Evolutionary conservation across 176 grass and related monocot species (phyloP).

Genomic region (Ampelocalamus luodianensis): DNA sequence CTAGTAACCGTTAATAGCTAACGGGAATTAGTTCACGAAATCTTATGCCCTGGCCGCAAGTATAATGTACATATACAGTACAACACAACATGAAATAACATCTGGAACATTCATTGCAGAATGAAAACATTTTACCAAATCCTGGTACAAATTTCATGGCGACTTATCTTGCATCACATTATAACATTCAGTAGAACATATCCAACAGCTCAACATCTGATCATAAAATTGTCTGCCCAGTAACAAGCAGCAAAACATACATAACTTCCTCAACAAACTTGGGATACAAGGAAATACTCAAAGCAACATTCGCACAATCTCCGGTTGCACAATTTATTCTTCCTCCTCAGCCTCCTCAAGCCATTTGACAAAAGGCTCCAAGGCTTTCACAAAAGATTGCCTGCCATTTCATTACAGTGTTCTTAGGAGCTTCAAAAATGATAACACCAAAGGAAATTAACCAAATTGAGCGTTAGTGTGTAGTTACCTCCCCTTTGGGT

Average conservation of each 20-base stretch:
- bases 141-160: background rate
- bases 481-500: conserved; percentile 87
- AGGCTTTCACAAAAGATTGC: conserved; percentile 84
- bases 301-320: background rate
- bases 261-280: conserved; percentile 6
- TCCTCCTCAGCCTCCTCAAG: conserved; percentile 91
- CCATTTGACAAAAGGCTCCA: conserved; percentile 88
- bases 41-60: too few relatives aligned
- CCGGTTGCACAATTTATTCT: conserved; percentile 40
- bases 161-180: background rate
- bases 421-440: conserved; percentile 10
- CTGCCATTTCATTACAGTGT: conserved; percentile 28
- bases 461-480: background rate
- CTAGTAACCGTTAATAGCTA: too few relatives aligned
- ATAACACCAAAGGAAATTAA: background rate
- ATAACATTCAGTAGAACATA: conserved; percentile 16
- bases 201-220: background rate
- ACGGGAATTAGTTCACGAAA: too few relatives aligned
- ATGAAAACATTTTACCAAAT: background rate
- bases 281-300: conserved; percentile 31
- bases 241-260: conserved; percentile 33
- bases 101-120: conserved; percentile 3
- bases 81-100: background rate
- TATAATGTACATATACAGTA: too few relatives aligned
- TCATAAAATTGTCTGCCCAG: background rate